A percentile compares a stretch with the other conserved stretches of the same genome.
These are phyloP conservation scores for Acaromyces ingoldii DNA, from an alignment of 1,284 basidiomycete species.

Conservation along the genomic window DNA sequence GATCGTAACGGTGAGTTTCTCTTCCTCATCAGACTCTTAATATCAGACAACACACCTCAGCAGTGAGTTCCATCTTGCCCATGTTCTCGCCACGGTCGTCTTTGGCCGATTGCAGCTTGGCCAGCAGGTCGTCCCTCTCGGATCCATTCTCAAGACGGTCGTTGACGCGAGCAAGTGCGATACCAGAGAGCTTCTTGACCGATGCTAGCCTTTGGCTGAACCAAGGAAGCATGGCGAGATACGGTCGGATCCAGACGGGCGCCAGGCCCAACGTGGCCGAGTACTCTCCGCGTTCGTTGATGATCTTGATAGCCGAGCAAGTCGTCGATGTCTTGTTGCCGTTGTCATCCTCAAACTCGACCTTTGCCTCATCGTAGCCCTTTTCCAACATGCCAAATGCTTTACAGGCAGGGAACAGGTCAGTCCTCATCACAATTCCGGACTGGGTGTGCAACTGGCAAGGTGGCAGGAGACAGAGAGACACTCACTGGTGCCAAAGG, in stretches of 20 bases:
- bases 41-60: too few species aligned
- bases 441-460: too few species aligned
- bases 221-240: slow-evolving; percentile 56
- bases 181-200: slow-evolving; percentile 61
- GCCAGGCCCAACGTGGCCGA: slow-evolving; percentile 77
- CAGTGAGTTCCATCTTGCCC: slow-evolving; percentile 74
- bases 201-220: slow-evolving; percentile 66
- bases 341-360: slow-evolving; percentile 55
- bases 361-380: slow-evolving; percentile 65
- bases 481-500: slow-evolving; percentile 25
- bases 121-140: slow-evolving; percentile 68
- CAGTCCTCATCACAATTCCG: too few species aligned
- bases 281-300: slow-evolving; percentile 84
- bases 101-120: slow-evolving; percentile 69
- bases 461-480: too few species aligned
- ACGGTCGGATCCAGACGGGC: slow-evolving; percentile 57
- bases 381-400: slow-evolving; percentile 84
- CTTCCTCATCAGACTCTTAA: too few species aligned
- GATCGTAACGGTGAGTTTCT: too few species aligned
- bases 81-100: slow-evolving; percentile 74
- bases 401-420: too few species aligned
- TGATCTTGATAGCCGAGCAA: slow-evolving; percentile 75
- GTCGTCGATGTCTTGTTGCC: slow-evolving; percentile 54
- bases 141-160: slow-evolving; percentile 61
- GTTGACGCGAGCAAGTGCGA: slow-evolving; percentile 72